These are phyloP conservation scores for Aspergillus puulaauensis DNA, from an alignment of 2,329 filamentous ascomycete species.

Conservation along the genomic window DNA sequence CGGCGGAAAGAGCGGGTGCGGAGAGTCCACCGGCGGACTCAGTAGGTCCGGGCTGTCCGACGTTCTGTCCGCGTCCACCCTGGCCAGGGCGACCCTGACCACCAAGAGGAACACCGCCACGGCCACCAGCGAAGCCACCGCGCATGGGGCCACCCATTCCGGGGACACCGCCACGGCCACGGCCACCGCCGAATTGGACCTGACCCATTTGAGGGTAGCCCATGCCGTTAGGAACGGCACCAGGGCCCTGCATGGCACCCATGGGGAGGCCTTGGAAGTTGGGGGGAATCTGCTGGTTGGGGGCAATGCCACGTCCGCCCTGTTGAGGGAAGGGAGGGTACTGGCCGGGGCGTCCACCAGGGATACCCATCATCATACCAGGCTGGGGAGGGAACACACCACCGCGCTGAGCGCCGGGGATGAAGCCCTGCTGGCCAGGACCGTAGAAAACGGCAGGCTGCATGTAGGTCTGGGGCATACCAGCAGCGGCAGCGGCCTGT, in stretches of 20 bases:
- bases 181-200: constrained; percentile 69
- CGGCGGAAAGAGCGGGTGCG: constrained; percentile 50
- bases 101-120: constrained; percentile 43
- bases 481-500: constrained; percentile 87
- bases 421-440: constrained; percentile 63
- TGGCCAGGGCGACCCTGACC: constrained; percentile 43
- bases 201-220: constrained; percentile 78
- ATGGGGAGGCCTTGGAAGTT: constrained; percentile 74
- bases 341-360: constrained; percentile 79
- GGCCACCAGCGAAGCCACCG: constrained; percentile 45
- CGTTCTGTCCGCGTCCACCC: constrained; percentile 43
- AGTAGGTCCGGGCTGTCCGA: constrained; percentile 37
- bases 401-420: constrained; percentile 57
- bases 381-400: constrained; percentile 61
- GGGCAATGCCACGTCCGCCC: constrained; percentile 80
- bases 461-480: constrained; percentile 80
- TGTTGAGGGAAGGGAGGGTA: constrained; percentile 84
- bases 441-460: constrained; percentile 90
- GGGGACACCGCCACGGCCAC: constrained; percentile 65
- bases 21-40: constrained; percentile 47
- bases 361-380: constrained; percentile 61
- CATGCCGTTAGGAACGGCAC: constrained; percentile 73
- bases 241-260: constrained; percentile 60
- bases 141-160: constrained; percentile 58
- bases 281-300: constrained; percentile 80